Evolutionary conservation across 2,329 filamentous ascomycete species (phyloP).

Genomic region (Tolypocladium album): DNA sequence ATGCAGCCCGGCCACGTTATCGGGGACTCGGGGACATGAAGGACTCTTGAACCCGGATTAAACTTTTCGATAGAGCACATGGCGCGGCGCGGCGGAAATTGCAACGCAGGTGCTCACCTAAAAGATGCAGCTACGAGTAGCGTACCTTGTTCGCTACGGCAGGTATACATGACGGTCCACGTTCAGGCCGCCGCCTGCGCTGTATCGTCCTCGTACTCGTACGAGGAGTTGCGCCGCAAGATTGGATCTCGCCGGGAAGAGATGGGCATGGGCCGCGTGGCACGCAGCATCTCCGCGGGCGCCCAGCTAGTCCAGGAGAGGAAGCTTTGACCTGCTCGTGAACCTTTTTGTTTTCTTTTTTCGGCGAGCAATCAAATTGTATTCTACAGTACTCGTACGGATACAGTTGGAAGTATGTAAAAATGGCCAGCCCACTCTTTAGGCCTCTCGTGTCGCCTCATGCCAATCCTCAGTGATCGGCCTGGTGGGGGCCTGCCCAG

Average conservation of each 20-base stretch:
- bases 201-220: too few species aligned
- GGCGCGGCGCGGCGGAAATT: conserved; percentile 3
- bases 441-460: background rate
- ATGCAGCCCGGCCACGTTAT: background rate
- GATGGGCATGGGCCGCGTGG: background rate
- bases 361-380: too few species aligned
- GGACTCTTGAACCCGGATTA: background rate
- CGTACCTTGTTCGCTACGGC: too few species aligned
- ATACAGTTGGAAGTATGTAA: background rate
- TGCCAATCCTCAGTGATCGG: background rate
- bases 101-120: background rate
- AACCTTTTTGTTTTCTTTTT: background rate
- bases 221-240: background rate
- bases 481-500: background rate
- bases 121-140: too few species aligned
- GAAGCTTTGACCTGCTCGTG: background rate
- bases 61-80: conserved; percentile 2
- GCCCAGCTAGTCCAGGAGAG: background rate
- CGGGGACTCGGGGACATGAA: background rate
- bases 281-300: background rate
- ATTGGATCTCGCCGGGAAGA: background rate
- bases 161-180: too few species aligned
- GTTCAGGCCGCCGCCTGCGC: background rate
- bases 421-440: background rate
- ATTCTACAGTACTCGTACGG: background rate